These are phyloP conservation scores for Aeschynomene evenia DNA, from an alignment of 306 rosid species.

Conservation along the genomic window DNA sequence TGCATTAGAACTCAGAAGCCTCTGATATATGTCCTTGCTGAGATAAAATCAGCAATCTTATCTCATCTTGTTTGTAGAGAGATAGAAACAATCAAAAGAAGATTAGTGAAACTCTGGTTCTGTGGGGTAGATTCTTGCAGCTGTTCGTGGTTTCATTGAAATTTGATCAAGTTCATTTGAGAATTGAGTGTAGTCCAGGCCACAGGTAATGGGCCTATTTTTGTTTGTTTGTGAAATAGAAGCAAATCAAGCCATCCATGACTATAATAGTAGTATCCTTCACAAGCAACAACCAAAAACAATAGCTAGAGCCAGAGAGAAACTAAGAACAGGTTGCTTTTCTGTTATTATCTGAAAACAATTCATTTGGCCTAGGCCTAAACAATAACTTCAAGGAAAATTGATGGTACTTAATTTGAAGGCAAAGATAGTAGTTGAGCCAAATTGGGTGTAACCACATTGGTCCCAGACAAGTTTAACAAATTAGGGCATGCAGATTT, in stretches of 20 bases:
- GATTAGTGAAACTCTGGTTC: conserved; percentile 6
- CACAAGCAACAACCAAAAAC: too few relatives aligned
- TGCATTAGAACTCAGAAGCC: conserved; percentile 25
- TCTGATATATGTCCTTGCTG: not conserved
- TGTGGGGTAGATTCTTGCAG: conserved; percentile 4
- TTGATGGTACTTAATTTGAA: not conserved
- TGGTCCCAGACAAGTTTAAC: conserved; percentile 5
- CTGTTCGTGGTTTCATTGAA: not conserved
- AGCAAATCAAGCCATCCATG: too few relatives aligned
- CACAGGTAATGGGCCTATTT: not conserved
- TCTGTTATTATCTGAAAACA: not conserved
- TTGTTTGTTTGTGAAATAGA: not conserved
- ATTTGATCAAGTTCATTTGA: conserved; percentile 9
- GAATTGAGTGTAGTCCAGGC: not conserved
- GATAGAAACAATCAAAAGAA: not conserved
- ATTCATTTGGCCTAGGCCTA: not conserved
- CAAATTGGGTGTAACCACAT: not conserved
- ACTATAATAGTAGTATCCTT: too few relatives aligned
- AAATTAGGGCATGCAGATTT: not conserved
- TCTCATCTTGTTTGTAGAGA: not conserved
- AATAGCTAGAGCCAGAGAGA: too few relatives aligned
- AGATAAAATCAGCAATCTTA: conserved; percentile 3
- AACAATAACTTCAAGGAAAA: not conserved
- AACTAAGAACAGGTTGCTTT: too few relatives aligned
- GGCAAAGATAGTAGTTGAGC: conserved; percentile 1